These are phyloP conservation scores for Quercus tomentella DNA, from an alignment of 331 rosid species.

Conservation along the genomic window DNA sequence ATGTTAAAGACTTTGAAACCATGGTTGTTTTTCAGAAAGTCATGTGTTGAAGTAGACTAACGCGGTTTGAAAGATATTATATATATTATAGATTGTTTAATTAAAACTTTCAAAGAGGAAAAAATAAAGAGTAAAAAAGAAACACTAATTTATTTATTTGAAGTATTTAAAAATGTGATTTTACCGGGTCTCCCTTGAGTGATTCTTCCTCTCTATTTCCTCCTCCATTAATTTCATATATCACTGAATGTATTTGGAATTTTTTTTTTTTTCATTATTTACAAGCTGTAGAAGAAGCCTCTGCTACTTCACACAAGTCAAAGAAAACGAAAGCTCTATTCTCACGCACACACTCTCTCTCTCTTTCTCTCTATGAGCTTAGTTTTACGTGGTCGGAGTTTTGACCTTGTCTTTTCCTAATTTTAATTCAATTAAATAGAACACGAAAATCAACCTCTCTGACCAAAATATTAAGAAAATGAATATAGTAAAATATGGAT, in stretches of 20 bases:
- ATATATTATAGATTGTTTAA: background rate
- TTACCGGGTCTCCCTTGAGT: constrained; percentile 24
- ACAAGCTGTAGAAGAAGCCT: background rate
- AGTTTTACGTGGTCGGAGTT: constrained; percentile 15
- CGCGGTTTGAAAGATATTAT: constrained; percentile 28
- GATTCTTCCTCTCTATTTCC: constrained; percentile 38
- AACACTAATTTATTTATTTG: background rate
- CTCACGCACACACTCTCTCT: background rate
- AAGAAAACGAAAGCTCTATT: background rate
- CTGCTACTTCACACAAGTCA: constrained; percentile 26
- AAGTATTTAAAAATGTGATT: background rate
- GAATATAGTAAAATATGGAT: background rate
- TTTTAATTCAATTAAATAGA: background rate
- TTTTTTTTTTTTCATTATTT: background rate
- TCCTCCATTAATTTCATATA: background rate
- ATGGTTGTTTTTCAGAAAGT: background rate
- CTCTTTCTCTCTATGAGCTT: background rate
- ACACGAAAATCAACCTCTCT: background rate
- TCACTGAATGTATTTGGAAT: no score
- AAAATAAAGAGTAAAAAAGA: background rate
- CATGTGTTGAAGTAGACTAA: background rate
- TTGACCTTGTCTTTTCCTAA: constrained; percentile 13
- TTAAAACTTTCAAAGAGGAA: no score
- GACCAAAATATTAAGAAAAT: background rate
- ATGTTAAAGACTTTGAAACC: constrained; percentile 30